Conservation (phyloP, 176 grass and related monocot species). For the Typha latifolia region DNA sequence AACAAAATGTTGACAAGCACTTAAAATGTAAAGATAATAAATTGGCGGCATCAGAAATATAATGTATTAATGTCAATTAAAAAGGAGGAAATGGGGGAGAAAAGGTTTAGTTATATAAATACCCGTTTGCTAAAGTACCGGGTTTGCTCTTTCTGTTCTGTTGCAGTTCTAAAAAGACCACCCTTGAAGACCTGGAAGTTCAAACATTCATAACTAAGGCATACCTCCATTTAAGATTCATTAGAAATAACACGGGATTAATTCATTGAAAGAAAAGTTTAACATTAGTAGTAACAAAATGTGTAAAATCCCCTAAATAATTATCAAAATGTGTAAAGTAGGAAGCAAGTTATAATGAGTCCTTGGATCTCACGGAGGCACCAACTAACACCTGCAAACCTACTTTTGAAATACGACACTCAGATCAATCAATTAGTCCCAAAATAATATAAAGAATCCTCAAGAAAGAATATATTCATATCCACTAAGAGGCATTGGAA, state of each 20-base stretch:
- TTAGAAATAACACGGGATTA: not conserved
- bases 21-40: not conserved
- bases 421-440: not conserved
- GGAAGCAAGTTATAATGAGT: not conserved
- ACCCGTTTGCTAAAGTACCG: constrained; percentile 91
- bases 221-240: not conserved
- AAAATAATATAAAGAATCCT: not conserved
- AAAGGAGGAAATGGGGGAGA: constrained; percentile 1
- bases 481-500: not conserved
- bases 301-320: too few relatives aligned
- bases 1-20: not conserved
- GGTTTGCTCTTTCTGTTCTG: constrained; percentile 85
- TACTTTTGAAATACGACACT: not conserved
- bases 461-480: not conserved
- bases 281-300: not conserved
- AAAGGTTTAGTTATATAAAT: not conserved
- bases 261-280: not conserved
- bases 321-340: not conserved
- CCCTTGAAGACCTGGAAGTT: constrained; percentile 67
- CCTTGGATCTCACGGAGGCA: not conserved
- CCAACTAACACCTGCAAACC: constrained; percentile 2
- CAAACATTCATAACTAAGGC: not conserved
- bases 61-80: not conserved
- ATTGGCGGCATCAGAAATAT: not conserved
- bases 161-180: constrained; percentile 81